Evolutionary conservation across 176 grass and related monocot genomes (phyloP).

Genomic region (Elymus sibiricus): DNA sequence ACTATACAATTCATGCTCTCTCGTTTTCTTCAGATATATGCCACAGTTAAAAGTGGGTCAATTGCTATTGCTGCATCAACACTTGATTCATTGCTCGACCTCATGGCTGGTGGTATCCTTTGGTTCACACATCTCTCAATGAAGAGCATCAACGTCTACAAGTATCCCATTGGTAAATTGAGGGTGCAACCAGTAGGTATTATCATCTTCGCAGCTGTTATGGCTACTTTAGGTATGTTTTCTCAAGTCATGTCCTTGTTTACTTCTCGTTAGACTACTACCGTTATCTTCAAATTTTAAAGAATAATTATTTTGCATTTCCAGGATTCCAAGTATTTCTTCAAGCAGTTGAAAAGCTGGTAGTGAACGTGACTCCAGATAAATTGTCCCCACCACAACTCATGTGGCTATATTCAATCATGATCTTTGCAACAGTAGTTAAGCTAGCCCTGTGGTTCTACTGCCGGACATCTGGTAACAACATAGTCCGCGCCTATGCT

Average conservation of each 20-base stretch:
- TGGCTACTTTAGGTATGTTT: conserved; percentile 90
- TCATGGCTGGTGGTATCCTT: conserved; percentile 94
- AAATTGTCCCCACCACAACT: conserved; percentile 69
- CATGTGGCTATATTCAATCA: conserved; percentile 88
- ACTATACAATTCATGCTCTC: neutral
- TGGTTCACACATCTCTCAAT: conserved; percentile 99
- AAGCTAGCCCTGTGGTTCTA: conserved; percentile 87
- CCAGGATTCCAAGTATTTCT: conserved; percentile 90
- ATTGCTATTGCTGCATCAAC: conserved; percentile 97
- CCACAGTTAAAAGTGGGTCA: conserved; percentile 87
- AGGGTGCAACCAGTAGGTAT: conserved; percentile 91
- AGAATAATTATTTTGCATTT: conserved; percentile 8
- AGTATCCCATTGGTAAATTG: conserved; percentile 93
- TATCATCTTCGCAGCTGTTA: conserved; percentile 88
- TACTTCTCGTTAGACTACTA: neutral
- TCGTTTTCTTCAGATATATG: conserved; percentile 55
- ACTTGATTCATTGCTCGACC: conserved; percentile 88
- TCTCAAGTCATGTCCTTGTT: neutral
- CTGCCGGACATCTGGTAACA: conserved; percentile 79
- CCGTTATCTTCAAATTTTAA: neutral
- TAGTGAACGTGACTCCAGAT: conserved; percentile 51
- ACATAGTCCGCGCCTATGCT: conserved; percentile 90
- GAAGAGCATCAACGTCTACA: conserved; percentile 87
- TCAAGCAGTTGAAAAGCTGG: conserved; percentile 75
- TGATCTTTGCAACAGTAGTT: conserved; percentile 89